Evolutionary conservation across 1,284 basidiomycete species (phyloP), one percentile per base, ranked within the genome.

Genomic region (Cryptococcus amylolentus): DNA sequence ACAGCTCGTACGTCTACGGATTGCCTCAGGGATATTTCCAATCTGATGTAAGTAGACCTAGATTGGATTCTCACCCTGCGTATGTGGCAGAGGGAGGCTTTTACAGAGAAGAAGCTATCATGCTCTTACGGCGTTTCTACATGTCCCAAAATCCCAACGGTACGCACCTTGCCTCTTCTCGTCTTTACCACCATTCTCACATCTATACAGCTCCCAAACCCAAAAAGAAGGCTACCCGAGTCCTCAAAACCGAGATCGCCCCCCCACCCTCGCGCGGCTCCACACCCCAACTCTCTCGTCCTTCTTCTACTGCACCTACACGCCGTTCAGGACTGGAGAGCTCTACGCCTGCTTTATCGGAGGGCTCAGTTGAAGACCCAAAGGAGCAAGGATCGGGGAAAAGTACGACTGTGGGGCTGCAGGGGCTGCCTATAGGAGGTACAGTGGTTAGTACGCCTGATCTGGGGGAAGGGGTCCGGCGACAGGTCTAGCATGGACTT

Each of bases 141-240:
- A 84, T 98, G 67, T 94, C 91, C 0, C 92, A 97, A 75, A 98
- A 99, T 73, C 81, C 81, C 8, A 94, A 95, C 69, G 94, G 94
- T 92, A 62, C 49, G 83, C 73, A 18, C 16, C 10, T 51, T n/a
- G 4, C 31, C 10, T 4, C 27, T 31, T 51, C 12, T 42, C 12
- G 41, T 42, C 27, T 16, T 16, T 16, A 26, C 16, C 6, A 26
- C 2, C 5, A 45, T 5, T 39, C 27, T 10, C 35, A 13, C 35
- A 5, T 13, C 23, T 47, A 46, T 38, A 10, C 50, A 78, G 77
- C 77, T 3, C 77, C 77, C 3, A 75, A 77, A 46, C 77, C 77
- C 1, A 73, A 75, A 57, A 76, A 73, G 58, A 79, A 79, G 62
- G 63, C 70, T 4, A 73, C 73, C 1, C 57, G 77, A 40, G 75